These are phyloP conservation scores for Cystofilobasidium ferigula DNA, from an alignment of 768 basidiomycete genomes.

Conservation along the genomic window DNA sequence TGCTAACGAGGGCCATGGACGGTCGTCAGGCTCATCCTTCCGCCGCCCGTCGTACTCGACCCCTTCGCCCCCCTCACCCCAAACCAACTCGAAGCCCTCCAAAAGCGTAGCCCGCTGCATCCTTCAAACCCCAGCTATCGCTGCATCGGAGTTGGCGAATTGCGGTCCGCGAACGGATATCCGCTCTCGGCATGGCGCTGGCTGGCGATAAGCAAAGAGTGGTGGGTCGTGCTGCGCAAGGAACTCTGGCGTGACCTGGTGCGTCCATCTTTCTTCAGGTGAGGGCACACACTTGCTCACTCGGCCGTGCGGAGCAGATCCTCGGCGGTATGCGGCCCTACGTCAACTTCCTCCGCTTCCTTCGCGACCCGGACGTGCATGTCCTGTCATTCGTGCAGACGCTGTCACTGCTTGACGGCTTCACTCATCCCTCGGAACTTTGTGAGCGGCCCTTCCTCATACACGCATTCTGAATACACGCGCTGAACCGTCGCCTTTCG, in stretches of 20 bases:
- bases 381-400: conserved; percentile 15
- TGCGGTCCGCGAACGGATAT: conserved; percentile 30
- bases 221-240: conserved; percentile 29
- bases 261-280: conserved; percentile 6
- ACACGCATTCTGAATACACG: not conserved
- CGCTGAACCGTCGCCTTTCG: not conserved
- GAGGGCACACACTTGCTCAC: not conserved
- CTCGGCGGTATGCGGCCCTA: not conserved
- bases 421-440: conserved; percentile 8
- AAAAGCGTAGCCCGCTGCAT: conserved; percentile 28
- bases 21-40: conserved; percentile 29
- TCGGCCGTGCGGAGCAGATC: too few relatives aligned
- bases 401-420: conserved; percentile 15
- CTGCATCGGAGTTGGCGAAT: conserved; percentile 30
- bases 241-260: conserved; percentile 29
- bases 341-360: conserved; percentile 3
- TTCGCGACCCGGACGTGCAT: conserved; percentile 11
- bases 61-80: conserved; percentile 21
- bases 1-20: not conserved
- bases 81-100: conserved; percentile 19
- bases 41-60: conserved; percentile 26
- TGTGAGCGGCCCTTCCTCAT: not conserved
- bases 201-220: conserved; percentile 29
- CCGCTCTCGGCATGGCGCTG: conserved; percentile 33
- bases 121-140: conserved; percentile 29